Percentiles rank a stretch among this genome's conserved stretches.
Conservation (phyloP, 78 protist genomes). For the Dictyostelium intermedium region DNA sequence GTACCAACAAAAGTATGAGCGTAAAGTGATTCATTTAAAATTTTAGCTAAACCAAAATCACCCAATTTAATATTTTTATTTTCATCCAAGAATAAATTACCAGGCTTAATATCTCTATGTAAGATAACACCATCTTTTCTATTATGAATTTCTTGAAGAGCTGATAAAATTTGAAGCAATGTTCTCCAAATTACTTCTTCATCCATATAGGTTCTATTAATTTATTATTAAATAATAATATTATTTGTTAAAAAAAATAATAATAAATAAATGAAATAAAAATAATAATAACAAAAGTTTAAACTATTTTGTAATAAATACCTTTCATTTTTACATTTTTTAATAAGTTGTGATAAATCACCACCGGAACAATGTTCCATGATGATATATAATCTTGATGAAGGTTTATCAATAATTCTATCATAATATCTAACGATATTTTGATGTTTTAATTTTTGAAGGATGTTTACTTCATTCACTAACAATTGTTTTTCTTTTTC, state of each 20-base stretch:
- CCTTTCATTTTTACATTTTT: slow-evolving; percentile 54
- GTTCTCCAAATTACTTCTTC: slow-evolving; percentile 89
- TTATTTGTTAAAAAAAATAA: neutral
- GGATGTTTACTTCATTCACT: slow-evolving; percentile 93
- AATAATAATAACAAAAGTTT: neutral
- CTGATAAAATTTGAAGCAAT: slow-evolving; percentile 83
- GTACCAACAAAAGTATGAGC: slow-evolving; percentile 94
- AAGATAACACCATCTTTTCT: slow-evolving; percentile 83
- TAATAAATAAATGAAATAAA: neutral
- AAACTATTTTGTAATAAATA: slow-evolving; percentile 2
- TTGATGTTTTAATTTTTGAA: slow-evolving; percentile 88
- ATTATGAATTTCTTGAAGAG: slow-evolving; percentile 85
- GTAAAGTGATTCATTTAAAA: slow-evolving; percentile 68
- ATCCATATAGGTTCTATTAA: slow-evolving; percentile 46
- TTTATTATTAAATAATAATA: neutral
- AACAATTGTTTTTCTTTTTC: slow-evolving; percentile 91
- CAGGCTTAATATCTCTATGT: slow-evolving; percentile 95
- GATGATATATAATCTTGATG: slow-evolving; percentile 83
- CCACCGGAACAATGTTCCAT: slow-evolving; percentile 97
- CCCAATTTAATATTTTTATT: slow-evolving; percentile 89
- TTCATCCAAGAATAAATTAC: slow-evolving; percentile 88
- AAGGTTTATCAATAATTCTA: slow-evolving; percentile 83
- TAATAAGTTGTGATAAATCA: slow-evolving; percentile 87
- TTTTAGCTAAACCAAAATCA: slow-evolving; percentile 95
- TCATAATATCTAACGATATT: slow-evolving; percentile 94